A percentile compares a stretch with the other conserved stretches of the same genome.
Conservation (phyloP, 148 eudicot species). For the Rhododendron ovatum region DNA sequence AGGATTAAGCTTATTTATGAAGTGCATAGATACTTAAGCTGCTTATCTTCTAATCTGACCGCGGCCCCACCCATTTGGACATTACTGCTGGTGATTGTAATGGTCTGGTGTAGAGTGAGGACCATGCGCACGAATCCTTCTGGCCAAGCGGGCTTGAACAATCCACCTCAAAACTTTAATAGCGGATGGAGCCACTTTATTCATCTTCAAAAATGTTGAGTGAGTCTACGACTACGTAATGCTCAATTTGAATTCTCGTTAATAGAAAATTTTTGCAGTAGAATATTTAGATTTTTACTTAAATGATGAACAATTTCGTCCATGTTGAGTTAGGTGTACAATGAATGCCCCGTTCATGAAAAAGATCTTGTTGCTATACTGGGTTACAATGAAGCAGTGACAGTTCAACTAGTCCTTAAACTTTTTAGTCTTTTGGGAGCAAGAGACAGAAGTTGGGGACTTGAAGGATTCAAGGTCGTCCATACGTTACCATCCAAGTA, state of each 20-base stretch:
- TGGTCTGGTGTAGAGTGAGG: neutral
- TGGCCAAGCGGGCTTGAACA: neutral
- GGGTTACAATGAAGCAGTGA: too few relatives aligned
- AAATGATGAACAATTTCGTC: too few relatives aligned
- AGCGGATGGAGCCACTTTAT: neutral
- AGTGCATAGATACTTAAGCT: neutral
- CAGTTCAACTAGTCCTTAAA: neutral
- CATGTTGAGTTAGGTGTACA: too few relatives aligned
- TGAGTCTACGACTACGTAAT: neutral
- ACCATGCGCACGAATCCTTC: neutral
- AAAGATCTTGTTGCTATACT: too few relatives aligned
- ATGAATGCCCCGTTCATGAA: too few relatives aligned
- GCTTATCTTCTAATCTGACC: neutral
- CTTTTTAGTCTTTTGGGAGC: neutral
- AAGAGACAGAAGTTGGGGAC: neutral
- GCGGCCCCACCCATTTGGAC: neutral
- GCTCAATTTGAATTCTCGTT: neutral
- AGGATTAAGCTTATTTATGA: neutral
- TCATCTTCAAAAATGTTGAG: neutral
- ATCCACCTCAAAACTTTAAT: neutral
- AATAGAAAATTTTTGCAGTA: neutral
- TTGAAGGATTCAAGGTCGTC: neutral
- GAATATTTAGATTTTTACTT: too few relatives aligned
- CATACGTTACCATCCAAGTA: too few relatives aligned
- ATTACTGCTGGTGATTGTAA: neutral